Base-by-base conservation (phyloP, 2,329 filamentous ascomycete genomes). In the Colletotrichum sp. region DNA sequence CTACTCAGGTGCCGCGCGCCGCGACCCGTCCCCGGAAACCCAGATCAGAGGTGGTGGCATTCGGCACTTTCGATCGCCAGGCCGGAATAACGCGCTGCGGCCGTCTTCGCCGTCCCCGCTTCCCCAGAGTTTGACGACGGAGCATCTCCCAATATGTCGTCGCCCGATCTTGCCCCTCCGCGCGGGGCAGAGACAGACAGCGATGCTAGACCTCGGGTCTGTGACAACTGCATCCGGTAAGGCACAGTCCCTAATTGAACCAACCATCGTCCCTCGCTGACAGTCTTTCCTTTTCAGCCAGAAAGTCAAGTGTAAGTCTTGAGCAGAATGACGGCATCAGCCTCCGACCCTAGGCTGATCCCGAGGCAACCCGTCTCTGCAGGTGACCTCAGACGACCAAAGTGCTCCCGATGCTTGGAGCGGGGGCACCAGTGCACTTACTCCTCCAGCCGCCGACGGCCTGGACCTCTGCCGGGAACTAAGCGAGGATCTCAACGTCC, bases 401-500 rank as follows among this genome's bases (percentile, higher is more conserved):
- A 6, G 2, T 59, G 55, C 25, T 59, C 55, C 3, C 55, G 55
- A 28, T 59, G 55, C 55, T 28, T 28, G 8, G 55, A 59, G 55
- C 55, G 55, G 25, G 55, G 55, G 16, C 55, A 59, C 13, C 55
- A 59, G 22, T 78, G 76, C 55, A 52, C 36, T 19, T 78, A 77
- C 39, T 78, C 76, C 22, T 73, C 67, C 15, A 71, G 34, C 19
- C 76, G 76, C 11, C 76, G 74, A 34, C 71, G 71, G 55, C 76
- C 76, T 60, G 76, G 76, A 5, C 76, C 76, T 55, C 36, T 32
- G 0, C 66, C 64, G 13, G 71, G 75, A 27, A 68, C 65, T 5
- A 65, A 65, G 61, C 32, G 52, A 28, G 55, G 7, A 59, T 59
- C 55, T 59, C 55, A 59, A 1, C 55, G 55, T 2, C 0, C 55